These are phyloP conservation scores for Gossypioides kirkii DNA, from an alignment of 345 rosid species.

Conservation along the genomic window DNA sequence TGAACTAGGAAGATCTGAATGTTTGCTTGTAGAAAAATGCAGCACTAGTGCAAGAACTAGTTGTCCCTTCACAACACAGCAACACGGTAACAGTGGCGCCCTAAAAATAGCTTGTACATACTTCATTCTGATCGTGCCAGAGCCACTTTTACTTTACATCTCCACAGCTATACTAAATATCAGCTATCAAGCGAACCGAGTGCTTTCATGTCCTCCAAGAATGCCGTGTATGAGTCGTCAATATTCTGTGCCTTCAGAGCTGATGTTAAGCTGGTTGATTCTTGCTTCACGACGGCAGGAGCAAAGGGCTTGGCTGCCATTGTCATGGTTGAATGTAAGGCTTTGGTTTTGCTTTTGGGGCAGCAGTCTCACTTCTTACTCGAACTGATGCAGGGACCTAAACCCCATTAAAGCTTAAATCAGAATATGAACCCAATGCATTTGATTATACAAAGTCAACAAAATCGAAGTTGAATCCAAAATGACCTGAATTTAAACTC, in stretches of 20 bases:
- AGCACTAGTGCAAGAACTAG: not conserved
- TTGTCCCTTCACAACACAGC: not conserved
- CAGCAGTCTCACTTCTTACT: conserved; percentile 74
- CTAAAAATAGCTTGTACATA: not conserved
- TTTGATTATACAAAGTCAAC: too few species aligned
- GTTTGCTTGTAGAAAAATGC: not conserved
- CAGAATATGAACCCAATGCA: not conserved
- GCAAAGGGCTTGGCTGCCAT: conserved; percentile 37
- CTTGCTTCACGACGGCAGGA: conserved; percentile 42
- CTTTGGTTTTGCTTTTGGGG: conserved; percentile 66
- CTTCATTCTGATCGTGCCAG: not conserved
- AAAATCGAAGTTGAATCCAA: too few species aligned
- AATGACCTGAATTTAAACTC: too few species aligned
- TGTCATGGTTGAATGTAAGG: conserved; percentile 25
- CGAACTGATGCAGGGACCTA: conserved; percentile 97
- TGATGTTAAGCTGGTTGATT: conserved; percentile 31
- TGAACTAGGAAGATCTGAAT: not conserved
- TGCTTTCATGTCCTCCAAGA: conserved; percentile 98
- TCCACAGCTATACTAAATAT: conserved; percentile 11
- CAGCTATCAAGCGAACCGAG: conserved; percentile 89
- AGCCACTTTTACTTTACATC: not conserved
- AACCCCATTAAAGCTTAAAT: conserved; percentile 14
- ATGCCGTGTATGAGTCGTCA: conserved; percentile 82
- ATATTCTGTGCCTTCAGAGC: conserved; percentile 66
- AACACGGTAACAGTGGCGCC: not conserved